These are phyloP conservation scores for Dillenia suffruticosa DNA, from an alignment of 164 flowering plant genomes.

Conservation along the genomic window DNA sequence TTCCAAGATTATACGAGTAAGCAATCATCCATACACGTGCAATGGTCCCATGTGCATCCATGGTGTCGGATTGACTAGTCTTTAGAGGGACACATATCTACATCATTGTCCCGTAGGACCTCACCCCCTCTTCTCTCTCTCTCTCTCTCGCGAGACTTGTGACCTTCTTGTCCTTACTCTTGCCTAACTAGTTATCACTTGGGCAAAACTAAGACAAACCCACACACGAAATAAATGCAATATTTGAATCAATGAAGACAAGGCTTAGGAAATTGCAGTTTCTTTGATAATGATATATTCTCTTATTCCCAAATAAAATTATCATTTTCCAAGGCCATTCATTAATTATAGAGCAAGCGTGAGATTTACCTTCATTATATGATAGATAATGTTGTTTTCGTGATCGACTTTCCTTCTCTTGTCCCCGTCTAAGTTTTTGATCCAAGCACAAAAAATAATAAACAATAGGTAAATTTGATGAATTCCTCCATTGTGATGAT, in stretches of 20 bases:
- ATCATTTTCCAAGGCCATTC: too few relatives aligned
- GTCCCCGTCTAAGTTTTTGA: too few relatives aligned
- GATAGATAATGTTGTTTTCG: too few relatives aligned
- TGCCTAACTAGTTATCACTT: background rate
- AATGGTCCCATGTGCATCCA: conserved; percentile 35
- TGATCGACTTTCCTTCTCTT: too few relatives aligned
- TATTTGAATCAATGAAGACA: background rate
- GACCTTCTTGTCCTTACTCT: too few relatives aligned
- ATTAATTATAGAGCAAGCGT: too few relatives aligned
- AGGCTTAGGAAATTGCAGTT: background rate
- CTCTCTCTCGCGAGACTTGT: background rate
- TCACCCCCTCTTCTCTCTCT: background rate
- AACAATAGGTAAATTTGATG: too few relatives aligned
- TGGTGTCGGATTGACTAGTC: conserved; percentile 53
- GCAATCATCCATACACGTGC: conserved; percentile 38
- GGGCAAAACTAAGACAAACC: background rate
- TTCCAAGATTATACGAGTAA: conserved; percentile 2
- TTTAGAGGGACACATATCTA: conserved; percentile 13
- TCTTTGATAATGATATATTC: background rate
- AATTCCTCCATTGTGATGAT: too few relatives aligned
- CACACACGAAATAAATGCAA: background rate
- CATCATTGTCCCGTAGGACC: conserved; percentile 14
- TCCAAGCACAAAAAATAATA: too few relatives aligned
- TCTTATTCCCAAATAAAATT: too few relatives aligned
- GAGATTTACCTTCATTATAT: too few relatives aligned